A percentile compares a stretch with the other conserved stretches of the same genome.
Evolutionary conservation across 306 rosid species (phyloP).

Genomic region (Quercus dentata): DNA sequence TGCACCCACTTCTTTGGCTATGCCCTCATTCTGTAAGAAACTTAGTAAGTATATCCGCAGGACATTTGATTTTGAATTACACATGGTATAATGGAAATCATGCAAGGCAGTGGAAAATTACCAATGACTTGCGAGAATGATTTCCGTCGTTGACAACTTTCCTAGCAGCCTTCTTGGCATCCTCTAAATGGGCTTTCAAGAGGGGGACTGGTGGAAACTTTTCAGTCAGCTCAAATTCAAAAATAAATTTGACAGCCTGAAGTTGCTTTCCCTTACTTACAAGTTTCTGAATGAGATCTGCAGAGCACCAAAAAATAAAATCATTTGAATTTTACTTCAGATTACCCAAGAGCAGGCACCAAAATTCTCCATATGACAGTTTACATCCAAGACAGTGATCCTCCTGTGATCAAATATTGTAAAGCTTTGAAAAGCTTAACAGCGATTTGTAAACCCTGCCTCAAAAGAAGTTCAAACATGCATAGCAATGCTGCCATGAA

Average conservation of each 20-base stretch:
- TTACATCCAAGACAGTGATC: background rate
- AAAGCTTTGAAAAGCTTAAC: background rate
- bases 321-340: background rate
- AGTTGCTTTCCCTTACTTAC: conserved; percentile 47
- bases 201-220: conserved; percentile 68
- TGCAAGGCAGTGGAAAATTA: conserved; percentile 31
- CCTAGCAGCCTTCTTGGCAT: conserved; percentile 44
- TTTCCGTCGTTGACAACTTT: conserved; percentile 51
- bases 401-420: background rate
- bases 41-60: conserved; percentile 16
- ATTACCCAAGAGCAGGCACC: conserved; percentile 1
- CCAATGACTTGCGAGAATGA: conserved; percentile 50
- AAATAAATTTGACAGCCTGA: conserved; percentile 63
- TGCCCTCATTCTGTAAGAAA: conserved; percentile 56
- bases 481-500: background rate
- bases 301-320: conserved; percentile 24
- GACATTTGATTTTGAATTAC: background rate
- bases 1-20: conserved; percentile 56
- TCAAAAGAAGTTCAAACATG: background rate
- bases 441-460: background rate
- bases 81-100: conserved; percentile 6
- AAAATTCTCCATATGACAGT: background rate
- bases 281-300: conserved; percentile 76
- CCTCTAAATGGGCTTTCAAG: conserved; percentile 56
- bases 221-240: conserved; percentile 60